Conservation (phyloP, 2,329 filamentous ascomycete species). For the Pseudogymnoascus sp. region DNA sequence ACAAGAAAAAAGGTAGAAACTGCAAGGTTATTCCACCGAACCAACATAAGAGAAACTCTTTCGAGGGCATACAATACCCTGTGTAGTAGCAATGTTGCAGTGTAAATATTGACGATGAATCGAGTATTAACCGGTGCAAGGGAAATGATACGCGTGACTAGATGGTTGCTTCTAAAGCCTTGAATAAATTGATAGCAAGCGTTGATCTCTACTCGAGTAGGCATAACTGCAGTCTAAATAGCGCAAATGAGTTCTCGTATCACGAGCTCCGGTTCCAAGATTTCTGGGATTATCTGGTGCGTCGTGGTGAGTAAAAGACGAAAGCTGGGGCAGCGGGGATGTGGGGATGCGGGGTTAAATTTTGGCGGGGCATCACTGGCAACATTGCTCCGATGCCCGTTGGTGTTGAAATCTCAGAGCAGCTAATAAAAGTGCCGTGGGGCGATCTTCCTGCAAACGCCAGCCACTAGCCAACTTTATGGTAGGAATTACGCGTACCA, state of each 20-base stretch:
- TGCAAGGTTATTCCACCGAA: not conserved
- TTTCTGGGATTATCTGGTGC: not conserved
- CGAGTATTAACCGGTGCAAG: not conserved
- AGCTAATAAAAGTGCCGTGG: not conserved
- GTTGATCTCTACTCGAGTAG: not conserved
- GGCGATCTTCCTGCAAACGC: not conserved
- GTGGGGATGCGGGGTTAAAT: not conserved
- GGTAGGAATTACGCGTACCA: not conserved
- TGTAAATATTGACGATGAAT: not conserved
- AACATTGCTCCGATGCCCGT: not conserved
- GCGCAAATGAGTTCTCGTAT: not conserved
- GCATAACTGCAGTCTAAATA: not conserved
- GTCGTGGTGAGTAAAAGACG: not conserved
- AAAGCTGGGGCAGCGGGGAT: not conserved
- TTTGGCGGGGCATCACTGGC: not conserved
- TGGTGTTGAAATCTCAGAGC: not conserved
- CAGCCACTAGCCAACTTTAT: not conserved
- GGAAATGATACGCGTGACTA: not conserved
- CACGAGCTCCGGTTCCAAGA: not conserved
- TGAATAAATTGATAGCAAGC: not conserved
- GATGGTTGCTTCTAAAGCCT: not conserved
- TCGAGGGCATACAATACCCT: not conserved
- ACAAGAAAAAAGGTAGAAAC: not conserved
- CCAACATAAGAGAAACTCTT: not conserved
- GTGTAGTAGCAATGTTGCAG: not conserved